These are phyloP conservation scores for Grosmannia huntii DNA, from an alignment of 2,329 filamentous ascomycete genomes.

Conservation along the genomic window DNA sequence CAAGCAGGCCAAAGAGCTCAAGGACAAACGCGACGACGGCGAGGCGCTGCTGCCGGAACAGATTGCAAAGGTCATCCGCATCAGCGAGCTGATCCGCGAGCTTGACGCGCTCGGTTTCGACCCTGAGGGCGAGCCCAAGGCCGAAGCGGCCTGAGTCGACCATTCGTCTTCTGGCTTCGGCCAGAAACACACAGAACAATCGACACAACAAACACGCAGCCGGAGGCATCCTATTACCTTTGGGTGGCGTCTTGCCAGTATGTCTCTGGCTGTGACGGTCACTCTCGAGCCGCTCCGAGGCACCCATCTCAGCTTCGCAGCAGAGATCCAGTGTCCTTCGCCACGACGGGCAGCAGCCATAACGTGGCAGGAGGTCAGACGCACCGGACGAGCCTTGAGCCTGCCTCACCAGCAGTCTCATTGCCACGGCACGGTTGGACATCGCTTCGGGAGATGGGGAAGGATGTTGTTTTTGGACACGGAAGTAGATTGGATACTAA, in stretches of 20 bases:
- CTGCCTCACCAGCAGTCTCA: no score
- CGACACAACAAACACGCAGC: no score
- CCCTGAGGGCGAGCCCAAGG: constrained; percentile 52
- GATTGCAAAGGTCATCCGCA: constrained; percentile 94
- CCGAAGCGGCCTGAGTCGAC: not conserved
- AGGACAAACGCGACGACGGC: constrained; percentile 81
- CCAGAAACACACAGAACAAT: not conserved
- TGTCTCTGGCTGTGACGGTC: no score
- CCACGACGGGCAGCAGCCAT: no score
- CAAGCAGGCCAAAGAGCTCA: constrained; percentile 80
- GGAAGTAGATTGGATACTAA: no score
- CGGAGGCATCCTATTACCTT: not conserved
- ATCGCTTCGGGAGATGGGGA: no score
- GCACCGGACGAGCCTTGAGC: not conserved
- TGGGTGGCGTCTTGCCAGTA: no score
- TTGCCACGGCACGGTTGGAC: no score
- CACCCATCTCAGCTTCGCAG: not conserved
- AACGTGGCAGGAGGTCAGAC: no score
- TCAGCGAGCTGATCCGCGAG: constrained; percentile 84
- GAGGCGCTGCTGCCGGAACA: constrained; percentile 81
- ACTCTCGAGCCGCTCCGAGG: not conserved
- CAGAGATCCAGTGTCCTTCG: not conserved
- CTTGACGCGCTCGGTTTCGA: constrained; percentile 77
- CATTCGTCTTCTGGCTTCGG: not conserved
- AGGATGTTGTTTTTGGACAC: no score